A percentile compares a stretch with the other conserved stretches of the same genome.
Evolutionary conservation across 208 protist species (phyloP).

Genomic region (Kentomonas sorsogonicus): DNA sequence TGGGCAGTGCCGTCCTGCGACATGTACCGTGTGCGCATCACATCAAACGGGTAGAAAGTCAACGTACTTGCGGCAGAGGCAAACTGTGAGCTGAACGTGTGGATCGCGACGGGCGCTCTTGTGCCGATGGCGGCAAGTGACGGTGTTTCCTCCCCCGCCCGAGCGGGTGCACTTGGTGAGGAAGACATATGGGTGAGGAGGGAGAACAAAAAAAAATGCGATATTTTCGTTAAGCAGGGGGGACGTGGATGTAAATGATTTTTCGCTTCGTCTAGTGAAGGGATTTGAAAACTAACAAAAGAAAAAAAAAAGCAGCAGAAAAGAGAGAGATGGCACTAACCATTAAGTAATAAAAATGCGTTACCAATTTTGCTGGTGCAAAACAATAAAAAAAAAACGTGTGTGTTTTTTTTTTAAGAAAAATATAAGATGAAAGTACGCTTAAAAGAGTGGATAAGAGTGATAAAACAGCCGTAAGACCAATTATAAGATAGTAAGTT

Average conservation of each 20-base stretch:
- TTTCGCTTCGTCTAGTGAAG: neutral
- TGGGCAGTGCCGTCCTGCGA: constrained; percentile 70
- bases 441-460: too few relatives aligned
- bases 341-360: neutral
- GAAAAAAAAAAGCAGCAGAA: neutral
- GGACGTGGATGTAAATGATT: neutral
- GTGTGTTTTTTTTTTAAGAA: constrained; percentile 3
- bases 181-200: too few relatives aligned
- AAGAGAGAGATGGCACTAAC: neutral
- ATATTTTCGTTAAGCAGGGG: neutral
- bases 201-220: too few relatives aligned
- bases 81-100: constrained; percentile 62
- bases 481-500: too few relatives aligned
- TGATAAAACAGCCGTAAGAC: too few relatives aligned
- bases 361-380: neutral
- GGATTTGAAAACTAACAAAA: neutral
- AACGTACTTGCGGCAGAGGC: constrained; percentile 51
- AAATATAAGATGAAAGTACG: neutral
- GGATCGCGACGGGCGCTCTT: neutral
- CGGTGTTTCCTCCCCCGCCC: neutral
- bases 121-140: constrained; percentile 2
- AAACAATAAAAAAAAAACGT: constrained; percentile 8
- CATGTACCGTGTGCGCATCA: constrained; percentile 85
- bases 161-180: neutral
- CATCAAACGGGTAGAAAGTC: constrained; percentile 83